These are phyloP conservation scores for Ziziphus jujuba DNA, from an alignment of 306 rosid species.

Conservation along the genomic window DNA sequence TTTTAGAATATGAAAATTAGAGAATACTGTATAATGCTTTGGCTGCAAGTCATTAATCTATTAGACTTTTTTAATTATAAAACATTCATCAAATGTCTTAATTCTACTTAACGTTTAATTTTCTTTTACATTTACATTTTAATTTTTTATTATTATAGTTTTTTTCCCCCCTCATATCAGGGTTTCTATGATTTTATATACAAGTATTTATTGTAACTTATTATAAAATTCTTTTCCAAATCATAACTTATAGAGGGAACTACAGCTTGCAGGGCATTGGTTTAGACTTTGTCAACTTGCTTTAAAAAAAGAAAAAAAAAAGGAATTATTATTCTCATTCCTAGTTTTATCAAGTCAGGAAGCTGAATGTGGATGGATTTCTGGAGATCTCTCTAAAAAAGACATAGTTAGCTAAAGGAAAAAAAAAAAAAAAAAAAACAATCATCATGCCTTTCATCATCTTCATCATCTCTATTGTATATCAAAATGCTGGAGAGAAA, in stretches of 20 bases:
- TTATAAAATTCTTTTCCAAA: no score
- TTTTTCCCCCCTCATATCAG: no score
- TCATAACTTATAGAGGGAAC: neutral
- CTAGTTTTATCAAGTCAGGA: neutral
- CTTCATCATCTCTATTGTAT: neutral
- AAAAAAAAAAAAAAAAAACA: neutral
- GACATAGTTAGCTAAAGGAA: neutral
- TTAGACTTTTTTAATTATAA: neutral
- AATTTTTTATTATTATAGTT: no score
- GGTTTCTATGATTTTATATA: no score
- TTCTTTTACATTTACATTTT: no score
- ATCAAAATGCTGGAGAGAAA: neutral
- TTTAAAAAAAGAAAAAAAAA: no score
- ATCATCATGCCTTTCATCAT: neutral
- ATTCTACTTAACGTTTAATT: no score
- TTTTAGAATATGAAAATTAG: no score
- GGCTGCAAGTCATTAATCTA: constrained; percentile 27
- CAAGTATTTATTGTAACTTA: no score
- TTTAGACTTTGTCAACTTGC: constrained; percentile 5
- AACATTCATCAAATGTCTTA: neutral
- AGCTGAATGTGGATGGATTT: no score
- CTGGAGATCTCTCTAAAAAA: neutral
- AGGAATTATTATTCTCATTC: no score
- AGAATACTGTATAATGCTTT: constrained; percentile 24
- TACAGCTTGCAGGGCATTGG: constrained; percentile 4